phyloP scores from a whole-genome alignment of 2,329 filamentous ascomycete genomes.

The Macrophomina phaseolina region DNA sequence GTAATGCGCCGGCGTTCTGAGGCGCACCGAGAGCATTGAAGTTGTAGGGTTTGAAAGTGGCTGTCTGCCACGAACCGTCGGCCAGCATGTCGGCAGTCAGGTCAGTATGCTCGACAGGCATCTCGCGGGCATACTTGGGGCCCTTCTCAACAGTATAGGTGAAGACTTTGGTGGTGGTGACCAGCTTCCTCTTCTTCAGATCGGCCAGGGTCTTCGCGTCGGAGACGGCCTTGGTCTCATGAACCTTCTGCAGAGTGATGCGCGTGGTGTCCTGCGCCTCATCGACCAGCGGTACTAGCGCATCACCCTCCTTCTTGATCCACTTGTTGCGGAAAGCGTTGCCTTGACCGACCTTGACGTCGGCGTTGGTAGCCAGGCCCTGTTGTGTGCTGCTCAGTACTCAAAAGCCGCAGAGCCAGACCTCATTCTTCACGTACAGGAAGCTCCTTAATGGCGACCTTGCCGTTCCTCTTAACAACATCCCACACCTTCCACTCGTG shows the following conservation, averaged over 20 bases:
- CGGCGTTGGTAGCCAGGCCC: conserved; percentile 59
- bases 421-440: conserved; percentile 41
- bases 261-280: conserved; percentile 81
- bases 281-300: conserved; percentile 64
- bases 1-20: conserved; percentile 57
- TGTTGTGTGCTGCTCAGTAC: conserved; percentile 51
- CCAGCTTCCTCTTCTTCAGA: conserved; percentile 88
- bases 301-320: conserved; percentile 67
- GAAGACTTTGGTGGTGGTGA: conserved; percentile 82
- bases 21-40: conserved; percentile 74
- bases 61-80: conserved; percentile 88
- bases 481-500: conserved; percentile 60
- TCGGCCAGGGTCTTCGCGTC: conserved; percentile 81
- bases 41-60: conserved; percentile 84
- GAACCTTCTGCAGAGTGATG: conserved; percentile 75
- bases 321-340: conserved; percentile 84
- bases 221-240: conserved; percentile 69
- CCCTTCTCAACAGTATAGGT: conserved; percentile 86
- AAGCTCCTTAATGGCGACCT: conserved; percentile 54
- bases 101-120: conserved; percentile 92
- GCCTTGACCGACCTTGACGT: conserved; percentile 87
- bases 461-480: conserved; percentile 52
- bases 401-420: neutral
- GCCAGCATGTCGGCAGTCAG: conserved; percentile 91
- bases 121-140: conserved; percentile 83